Percentiles rank a stretch among this genome's conserved stretches.
phyloP scores from a whole-genome alignment of 225 moss, liverwort and hornwort species.

The Rhytidiadelphus loreus region DNA sequence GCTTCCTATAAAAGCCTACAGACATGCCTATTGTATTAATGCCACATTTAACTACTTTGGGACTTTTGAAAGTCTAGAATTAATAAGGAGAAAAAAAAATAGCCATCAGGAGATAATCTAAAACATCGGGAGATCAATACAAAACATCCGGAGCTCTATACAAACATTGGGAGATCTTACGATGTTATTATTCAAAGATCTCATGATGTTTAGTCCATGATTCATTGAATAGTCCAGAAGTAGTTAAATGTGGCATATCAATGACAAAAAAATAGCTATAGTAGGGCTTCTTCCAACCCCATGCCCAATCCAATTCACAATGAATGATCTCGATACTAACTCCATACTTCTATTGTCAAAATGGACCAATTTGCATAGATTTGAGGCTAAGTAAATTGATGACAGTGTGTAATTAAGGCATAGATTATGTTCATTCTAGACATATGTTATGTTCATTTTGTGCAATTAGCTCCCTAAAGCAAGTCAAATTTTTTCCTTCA shows the following conservation, averaged over 20 bases:
- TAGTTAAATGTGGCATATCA: too few species aligned
- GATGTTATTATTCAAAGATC: too few species aligned
- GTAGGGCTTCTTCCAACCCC: not conserved
- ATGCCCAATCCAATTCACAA: not conserved
- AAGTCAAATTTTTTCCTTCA: not conserved
- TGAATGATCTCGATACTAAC: not conserved
- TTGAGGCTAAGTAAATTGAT: not conserved
- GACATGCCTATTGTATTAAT: fast-evolving
- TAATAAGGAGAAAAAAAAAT: too few species aligned
- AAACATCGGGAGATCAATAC: too few species aligned
- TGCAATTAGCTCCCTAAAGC: fast-evolving
- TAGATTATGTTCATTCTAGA: not conserved
- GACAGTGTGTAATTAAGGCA: not conserved
- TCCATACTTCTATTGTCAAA: fast-evolving
- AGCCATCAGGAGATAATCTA: too few species aligned
- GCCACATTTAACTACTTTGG: too few species aligned
- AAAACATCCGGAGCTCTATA: too few species aligned
- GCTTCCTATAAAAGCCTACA: not conserved
- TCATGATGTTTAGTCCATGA: too few species aligned
- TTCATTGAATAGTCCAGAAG: too few species aligned
- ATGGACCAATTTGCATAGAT: not conserved
- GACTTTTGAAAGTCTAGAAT: too few species aligned
- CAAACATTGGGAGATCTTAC: too few species aligned
- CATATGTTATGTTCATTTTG: not conserved
- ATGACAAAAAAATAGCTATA: not conserved